Evolutionary conservation across 495 filamentous ascomycete species (phyloP).

Genomic region (Penicillium ucsense): DNA sequence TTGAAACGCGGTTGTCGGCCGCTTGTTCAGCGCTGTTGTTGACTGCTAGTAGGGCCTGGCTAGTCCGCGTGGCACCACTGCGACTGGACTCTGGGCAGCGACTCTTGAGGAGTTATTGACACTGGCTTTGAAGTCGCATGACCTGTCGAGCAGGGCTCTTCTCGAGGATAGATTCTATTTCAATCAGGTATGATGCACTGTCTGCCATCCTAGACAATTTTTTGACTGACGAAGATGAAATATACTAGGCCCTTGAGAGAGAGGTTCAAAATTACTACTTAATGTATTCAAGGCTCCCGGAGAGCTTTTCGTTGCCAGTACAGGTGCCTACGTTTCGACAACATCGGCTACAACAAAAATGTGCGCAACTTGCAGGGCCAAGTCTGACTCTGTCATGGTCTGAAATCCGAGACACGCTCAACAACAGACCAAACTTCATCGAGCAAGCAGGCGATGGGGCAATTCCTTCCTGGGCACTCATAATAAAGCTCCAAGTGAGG

Average conservation of each 20-base stretch:
- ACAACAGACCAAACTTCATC: constrained; percentile 24
- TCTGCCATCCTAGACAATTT: background rate
- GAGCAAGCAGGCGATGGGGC: constrained; percentile 8
- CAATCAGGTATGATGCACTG: constrained; percentile 25
- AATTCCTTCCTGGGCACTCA: constrained; percentile 46
- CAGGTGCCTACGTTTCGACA: constrained; percentile 40
- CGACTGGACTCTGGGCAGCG: background rate
- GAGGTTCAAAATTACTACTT: constrained; percentile 54
- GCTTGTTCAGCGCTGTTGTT: no score
- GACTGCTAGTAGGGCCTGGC: no score
- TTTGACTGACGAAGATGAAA: background rate
- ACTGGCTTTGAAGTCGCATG: constrained; percentile 28
- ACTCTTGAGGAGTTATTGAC: constrained; percentile 39
- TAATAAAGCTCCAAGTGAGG: constrained; percentile 50
- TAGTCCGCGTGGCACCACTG: no score
- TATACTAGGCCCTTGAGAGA: constrained; percentile 17
- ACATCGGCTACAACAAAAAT: constrained; percentile 35
- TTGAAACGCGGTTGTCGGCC: no score
- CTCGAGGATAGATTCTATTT: constrained; percentile 56
- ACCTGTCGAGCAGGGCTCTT: constrained; percentile 43
- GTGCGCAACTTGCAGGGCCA: constrained; percentile 40
- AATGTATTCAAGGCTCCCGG: constrained; percentile 46
- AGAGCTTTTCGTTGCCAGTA: constrained; percentile 38
- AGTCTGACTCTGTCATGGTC: constrained; percentile 31
- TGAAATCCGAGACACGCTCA: constrained; percentile 46